Evolutionary conservation across 2,329 filamentous ascomycete species (phyloP), one percentile per base, ranked within the genome.

Genomic region (Paraphaeosphaeria sporulosa): DNA sequence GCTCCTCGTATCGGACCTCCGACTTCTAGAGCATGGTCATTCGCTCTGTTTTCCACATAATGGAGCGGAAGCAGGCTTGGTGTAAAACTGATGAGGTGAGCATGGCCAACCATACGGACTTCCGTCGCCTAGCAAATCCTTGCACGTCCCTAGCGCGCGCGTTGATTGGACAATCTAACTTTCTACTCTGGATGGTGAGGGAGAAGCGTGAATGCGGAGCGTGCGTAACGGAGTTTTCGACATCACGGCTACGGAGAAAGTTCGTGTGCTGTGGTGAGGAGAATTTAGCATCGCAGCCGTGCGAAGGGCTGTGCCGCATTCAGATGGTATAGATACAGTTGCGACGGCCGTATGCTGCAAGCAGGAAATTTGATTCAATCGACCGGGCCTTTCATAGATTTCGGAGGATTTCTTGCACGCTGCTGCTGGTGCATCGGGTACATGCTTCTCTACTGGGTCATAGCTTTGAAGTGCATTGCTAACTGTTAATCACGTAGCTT

Each of bases 61-160:
- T 38, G 40, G 6, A 23, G 42, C 52, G 42, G 27, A 46, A 40
- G 38, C 52, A 36, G 30, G 52, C 27, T 25, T 36, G 27, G 42
- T 30, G 40, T 25, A 47, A 43, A 42, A 42, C 52, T 55, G 52
- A 27, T 52, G 49, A 52, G 25, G 46, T 49, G 46, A 49, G 25
- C 46, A 15, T 49, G 27, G 34, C 49, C 49, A 52, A 42, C 49
- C 21, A 52, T 49, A n/a, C 49, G 49, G 49, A 52, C 49, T 25
- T 52, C 49, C 49, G 49, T 52, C 49, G 49, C 49, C 49, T 52
- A 52, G 49, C 49, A 23, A n/a, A 44, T 55, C 52, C 38, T 25
- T 43, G 40, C 40, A 9, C 9, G 19, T 38, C 15, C 25, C 32
- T 25, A 54, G 38, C 40, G 52, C 42, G 52, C 27, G 2, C 42